Evolutionary conservation across 169 alveolate species (phyloP).

Genomic region (Cyclospora cayetanensis): DNA sequence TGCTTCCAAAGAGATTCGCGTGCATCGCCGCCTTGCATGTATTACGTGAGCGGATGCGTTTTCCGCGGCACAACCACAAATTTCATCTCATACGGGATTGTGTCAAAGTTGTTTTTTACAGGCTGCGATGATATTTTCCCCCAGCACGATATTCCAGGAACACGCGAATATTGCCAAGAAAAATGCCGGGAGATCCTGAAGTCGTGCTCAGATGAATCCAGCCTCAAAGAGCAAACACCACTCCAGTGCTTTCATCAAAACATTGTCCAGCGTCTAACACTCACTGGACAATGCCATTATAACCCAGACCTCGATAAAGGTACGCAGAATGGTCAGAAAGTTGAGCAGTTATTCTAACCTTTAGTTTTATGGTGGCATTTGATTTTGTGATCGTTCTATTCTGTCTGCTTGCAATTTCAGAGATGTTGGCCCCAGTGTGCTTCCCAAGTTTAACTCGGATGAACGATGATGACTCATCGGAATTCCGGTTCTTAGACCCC

Average conservation of each 20-base stretch:
- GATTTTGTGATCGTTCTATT: neutral
- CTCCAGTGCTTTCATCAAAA: conserved; percentile 44
- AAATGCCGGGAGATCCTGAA: neutral
- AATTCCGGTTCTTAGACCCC: conserved; percentile 36
- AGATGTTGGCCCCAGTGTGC: conserved; percentile 8
- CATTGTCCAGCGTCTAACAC: neutral
- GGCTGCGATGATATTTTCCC: conserved; percentile 58
- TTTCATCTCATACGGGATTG: neutral
- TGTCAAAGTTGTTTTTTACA: neutral
- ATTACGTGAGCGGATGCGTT: neutral
- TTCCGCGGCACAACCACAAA: neutral
- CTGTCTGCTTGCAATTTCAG: conserved; percentile 8
- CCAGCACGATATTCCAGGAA: neutral
- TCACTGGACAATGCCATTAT: conserved; percentile 26
- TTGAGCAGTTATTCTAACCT: neutral
- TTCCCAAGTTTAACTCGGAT: conserved; percentile 45
- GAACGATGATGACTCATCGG: conserved; percentile 41
- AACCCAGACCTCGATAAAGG: conserved; percentile 28
- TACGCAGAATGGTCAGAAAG: neutral
- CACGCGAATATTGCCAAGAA: conserved; percentile 4
- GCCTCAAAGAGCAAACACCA: neutral
- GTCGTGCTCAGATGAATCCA: neutral
- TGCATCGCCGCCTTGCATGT: neutral
- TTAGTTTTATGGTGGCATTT: neutral
- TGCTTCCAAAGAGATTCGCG: neutral